Percentiles rank a stretch among this genome's conserved stretches.
Conservation (phyloP, 2,329 filamentous ascomycete genomes). For the Calonectria fujianensis region DNA sequence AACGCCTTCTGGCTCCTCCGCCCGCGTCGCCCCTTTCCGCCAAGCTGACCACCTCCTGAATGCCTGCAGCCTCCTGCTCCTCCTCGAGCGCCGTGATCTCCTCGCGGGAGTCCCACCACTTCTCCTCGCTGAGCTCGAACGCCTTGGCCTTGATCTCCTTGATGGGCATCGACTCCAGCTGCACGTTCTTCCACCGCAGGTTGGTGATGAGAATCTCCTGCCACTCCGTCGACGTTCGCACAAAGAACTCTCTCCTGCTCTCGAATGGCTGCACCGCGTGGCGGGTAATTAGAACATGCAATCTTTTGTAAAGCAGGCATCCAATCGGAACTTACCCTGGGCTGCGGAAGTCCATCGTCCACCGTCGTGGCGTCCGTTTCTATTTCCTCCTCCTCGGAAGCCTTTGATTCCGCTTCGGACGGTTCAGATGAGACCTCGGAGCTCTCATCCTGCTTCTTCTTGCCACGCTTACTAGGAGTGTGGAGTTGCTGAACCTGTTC, state of each 20-base stretch:
- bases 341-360: slow-evolving; percentile 85
- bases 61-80: slow-evolving; percentile 95
- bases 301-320: background rate
- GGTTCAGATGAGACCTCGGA: slow-evolving; percentile 59
- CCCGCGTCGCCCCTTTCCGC: slow-evolving; percentile 80
- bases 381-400: slow-evolving; percentile 67
- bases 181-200: slow-evolving; percentile 80
- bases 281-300: slow-evolving; percentile 24
- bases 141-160: slow-evolving; percentile 96
- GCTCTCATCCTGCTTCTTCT: slow-evolving; percentile 70
- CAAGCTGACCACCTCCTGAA: slow-evolving; percentile 94
- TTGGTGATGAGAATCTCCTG: slow-evolving; percentile 89
- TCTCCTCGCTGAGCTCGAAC: slow-evolving; percentile 93
- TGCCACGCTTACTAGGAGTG: slow-evolving; percentile 72
- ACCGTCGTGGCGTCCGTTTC: slow-evolving; percentile 72
- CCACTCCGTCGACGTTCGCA: slow-evolving; percentile 91
- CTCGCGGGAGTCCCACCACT: slow-evolving; percentile 99
- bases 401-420: slow-evolving; percentile 56
- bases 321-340: slow-evolving; percentile 65
- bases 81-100: slow-evolving; percentile 94
- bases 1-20: slow-evolving; percentile 60
- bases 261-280: slow-evolving; percentile 82
- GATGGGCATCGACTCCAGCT: slow-evolving; percentile 80
- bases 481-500: slow-evolving; percentile 67
- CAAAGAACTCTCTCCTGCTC: slow-evolving; percentile 92